Base-by-base conservation (phyloP, 2,329 filamentous ascomycete genomes). In the Fusarium sp. region DNA sequence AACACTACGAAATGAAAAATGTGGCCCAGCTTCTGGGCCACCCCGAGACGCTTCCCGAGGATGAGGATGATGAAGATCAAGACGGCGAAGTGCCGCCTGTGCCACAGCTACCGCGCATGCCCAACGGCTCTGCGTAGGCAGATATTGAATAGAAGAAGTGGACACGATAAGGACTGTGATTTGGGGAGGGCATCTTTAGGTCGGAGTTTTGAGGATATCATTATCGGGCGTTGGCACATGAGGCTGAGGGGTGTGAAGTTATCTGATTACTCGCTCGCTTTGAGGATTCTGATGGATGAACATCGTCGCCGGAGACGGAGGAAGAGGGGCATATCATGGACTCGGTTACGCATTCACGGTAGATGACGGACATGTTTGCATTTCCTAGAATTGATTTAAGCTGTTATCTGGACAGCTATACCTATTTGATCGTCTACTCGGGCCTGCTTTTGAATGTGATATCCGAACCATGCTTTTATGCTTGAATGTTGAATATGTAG, bases 1-100 rank as follows among this genome's bases (percentile, higher is more conserved):
- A 91, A 84, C 96, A 99, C 81, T 99, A 99, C 81, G 96, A 99
- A 85, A 99, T 99, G 96, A 94, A 89, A 82, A 92, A 96, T 76
- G 94, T 98, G 61, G 97, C 96, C 75, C 88, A 91, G 76, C 82
- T 98, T 54, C 87, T 99, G 70, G 94, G 94, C 15, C 91, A 93
- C 75, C 89, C 91, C 5, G 90, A 92, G 75, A 84, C 88, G 5
- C 74, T 91, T 46, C 88, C 89, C 49, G 88, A 88, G 42, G 89
- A 89, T 44, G 88, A 89, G 15, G 86, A 87, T 3, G 88, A 88
- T 34, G 87, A 88, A 10, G 84, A 86, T 1, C 88, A 89, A 49
- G 88, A 88, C 10, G 54, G 54, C 38, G 68, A 65, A 10, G 75
- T 79, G 55, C 81, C 82, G 19, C 76, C 81, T 43, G 75, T 84